A percentile compares a stretch with the other conserved stretches of the same genome.
Conservation (phyloP, 306 rosid species). For the Quercus gilva region DNA sequence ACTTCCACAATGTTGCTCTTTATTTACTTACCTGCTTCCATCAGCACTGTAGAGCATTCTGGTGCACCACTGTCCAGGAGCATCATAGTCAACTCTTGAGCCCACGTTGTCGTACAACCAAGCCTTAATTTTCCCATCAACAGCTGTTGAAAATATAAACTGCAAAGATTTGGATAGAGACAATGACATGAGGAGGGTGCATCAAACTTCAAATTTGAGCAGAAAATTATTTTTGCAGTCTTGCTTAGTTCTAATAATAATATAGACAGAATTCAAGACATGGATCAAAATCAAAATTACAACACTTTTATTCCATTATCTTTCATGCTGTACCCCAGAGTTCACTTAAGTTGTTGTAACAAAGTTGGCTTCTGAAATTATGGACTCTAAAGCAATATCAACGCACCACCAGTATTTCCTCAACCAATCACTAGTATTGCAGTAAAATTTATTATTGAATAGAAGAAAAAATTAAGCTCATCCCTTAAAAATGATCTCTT, state of each 20-base stretch:
- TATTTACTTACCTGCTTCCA: slow-evolving; percentile 65
- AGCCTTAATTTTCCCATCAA: slow-evolving; percentile 88
- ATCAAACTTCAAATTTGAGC: not conserved
- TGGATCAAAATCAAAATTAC: not conserved
- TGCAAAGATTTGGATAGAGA: slow-evolving; percentile 29
- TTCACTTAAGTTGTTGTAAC: not conserved
- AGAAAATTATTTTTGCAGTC: not conserved
- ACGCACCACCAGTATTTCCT: not conserved
- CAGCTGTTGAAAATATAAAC: slow-evolving; percentile 87
- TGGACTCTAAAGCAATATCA: not conserved
- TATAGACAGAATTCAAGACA: not conserved
- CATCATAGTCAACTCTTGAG: slow-evolving; percentile 83
- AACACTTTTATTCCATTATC: not conserved
- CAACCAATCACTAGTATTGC: not conserved
- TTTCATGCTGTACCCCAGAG: not conserved
- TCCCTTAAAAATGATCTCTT: not conserved
- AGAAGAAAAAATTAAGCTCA: not conserved
- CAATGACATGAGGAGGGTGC: not conserved
- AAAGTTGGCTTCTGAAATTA: not conserved
- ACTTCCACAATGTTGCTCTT: not conserved
- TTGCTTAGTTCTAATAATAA: not conserved
- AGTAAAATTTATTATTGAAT: not conserved
- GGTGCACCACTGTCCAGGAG: slow-evolving; percentile 88
- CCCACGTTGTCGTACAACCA: slow-evolving; percentile 83
- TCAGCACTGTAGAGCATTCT: slow-evolving; percentile 81